Evolutionary conservation across 352 stramenopile species (phyloP).

Genomic region (Pythium vanterpoolii): DNA sequence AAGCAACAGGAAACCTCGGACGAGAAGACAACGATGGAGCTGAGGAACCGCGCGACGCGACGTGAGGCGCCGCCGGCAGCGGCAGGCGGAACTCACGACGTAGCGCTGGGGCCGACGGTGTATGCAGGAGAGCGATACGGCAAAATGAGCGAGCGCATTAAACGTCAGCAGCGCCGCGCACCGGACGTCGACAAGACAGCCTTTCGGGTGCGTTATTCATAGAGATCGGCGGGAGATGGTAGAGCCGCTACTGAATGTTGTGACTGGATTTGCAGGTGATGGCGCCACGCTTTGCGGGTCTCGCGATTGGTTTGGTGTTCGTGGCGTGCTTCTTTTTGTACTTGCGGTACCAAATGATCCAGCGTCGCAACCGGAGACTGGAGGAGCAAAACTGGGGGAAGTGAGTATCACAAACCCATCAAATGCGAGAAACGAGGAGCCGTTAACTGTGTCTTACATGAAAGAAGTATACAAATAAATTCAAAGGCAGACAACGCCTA

Average conservation of each 20-base stretch:
- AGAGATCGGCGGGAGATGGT: background rate
- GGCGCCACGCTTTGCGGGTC: constrained; percentile 52
- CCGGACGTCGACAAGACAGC: constrained; percentile 38
- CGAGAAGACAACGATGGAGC: constrained; percentile 39
- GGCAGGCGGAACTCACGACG: constrained; percentile 29
- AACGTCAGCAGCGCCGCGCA: constrained; percentile 58
- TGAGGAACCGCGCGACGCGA: constrained; percentile 45
- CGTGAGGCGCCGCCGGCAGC: constrained; percentile 29
- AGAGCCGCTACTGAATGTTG: background rate
- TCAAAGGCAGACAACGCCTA: too few relatives aligned
- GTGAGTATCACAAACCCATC: background rate
- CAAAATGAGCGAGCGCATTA: constrained; percentile 80
- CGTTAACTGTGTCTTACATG: background rate
- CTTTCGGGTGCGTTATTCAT: constrained; percentile 29
- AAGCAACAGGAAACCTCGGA: background rate
- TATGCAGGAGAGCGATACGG: constrained; percentile 80
- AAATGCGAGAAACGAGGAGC: background rate
- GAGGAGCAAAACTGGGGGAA: background rate
- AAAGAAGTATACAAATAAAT: constrained; percentile 1
- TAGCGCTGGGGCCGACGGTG: constrained; percentile 70
- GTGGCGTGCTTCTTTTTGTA: constrained; percentile 50
- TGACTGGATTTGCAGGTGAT: constrained; percentile 39
- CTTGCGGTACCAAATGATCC: constrained; percentile 47
- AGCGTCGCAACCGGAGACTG: constrained; percentile 26
- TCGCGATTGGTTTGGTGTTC: constrained; percentile 50